Evolutionary conservation across 306 rosid species (phyloP), one percentile per base, ranked within the genome.

Genomic region (Quercus gilva): DNA sequence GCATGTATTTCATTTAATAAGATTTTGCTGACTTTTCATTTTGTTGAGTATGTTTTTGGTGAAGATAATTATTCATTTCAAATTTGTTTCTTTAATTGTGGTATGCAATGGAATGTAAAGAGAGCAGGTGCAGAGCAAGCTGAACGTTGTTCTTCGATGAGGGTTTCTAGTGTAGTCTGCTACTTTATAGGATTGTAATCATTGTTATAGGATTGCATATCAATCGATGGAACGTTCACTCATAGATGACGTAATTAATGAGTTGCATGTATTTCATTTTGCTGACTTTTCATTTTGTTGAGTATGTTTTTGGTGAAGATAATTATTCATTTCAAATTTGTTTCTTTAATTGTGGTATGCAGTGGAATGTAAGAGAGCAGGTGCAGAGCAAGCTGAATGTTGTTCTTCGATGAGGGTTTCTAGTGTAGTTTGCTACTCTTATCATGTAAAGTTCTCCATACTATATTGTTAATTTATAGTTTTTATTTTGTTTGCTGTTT

Each of bases 191-290:
- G 25, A 23, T 23, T 77, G 91, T 88, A 71, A 81, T 81, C 99
- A 93, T 73, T 95, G 99, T 84, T 95, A 95, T 84, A 90, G 98
- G 85, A 95, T 95, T 53, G 87, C 98, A 23, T 65, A 65, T 31
- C 71, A 8, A 23, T 65, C 71, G 14, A 65, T 95, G 98, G 99
- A 95, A 83, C 98, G 96, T 26, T 79, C 99, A 28, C 99, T 95
- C 45, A 95, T 98, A 1, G 98, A 95, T 35, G 98, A 91, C 11
- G 99, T 93, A 89, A 93, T 93, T 74, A 95, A 95, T 28, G 83
- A 90, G 72, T 75, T 88, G 61, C 89, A 86, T 88, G 89, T 85
- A 81, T 79, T 73, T 23, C 55, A 78, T 49, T 67, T 71, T 25
- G 35, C 45, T 6, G 33, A 52, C 11, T 7, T 78, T 28, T 43